Conservation (phyloP, 495 filamentous ascomycete species). For the Cercophora samala region DNA sequence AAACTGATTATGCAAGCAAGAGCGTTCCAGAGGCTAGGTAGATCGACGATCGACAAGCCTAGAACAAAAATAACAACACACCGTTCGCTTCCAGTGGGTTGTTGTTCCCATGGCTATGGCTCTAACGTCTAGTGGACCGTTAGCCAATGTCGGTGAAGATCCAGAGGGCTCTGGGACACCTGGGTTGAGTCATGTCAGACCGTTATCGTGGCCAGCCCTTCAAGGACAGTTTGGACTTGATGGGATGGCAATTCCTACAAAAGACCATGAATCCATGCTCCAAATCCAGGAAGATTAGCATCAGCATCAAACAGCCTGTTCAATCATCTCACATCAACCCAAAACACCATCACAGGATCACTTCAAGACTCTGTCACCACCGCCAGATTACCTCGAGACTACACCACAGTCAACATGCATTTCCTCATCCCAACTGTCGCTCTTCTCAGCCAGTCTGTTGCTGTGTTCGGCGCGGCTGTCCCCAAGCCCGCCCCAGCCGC, state of each 20-base stretch:
- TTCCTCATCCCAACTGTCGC: not conserved
- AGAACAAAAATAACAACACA: not conserved
- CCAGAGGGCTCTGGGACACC: not conserved
- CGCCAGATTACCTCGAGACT: not conserved
- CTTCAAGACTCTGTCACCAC: not conserved
- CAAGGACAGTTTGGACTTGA: not conserved
- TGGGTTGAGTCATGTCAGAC: not conserved
- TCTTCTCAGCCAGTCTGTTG: not conserved
- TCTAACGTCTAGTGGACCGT: not conserved
- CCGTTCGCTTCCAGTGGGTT: not conserved
- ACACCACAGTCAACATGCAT: not conserved
- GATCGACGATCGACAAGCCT: not conserved
- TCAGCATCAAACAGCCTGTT: not conserved
- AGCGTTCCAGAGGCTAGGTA: not conserved
- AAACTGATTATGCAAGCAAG: not conserved
- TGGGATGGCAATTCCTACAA: not conserved
- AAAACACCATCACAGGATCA: not conserved
- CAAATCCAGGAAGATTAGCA: not conserved
- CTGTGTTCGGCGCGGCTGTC: not conserved
- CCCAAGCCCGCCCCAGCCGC: not conserved
- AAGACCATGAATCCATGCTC: not conserved
- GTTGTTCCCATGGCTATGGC: not conserved
- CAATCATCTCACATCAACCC: not conserved
- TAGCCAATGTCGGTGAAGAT: not conserved
- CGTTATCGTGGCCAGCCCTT: not conserved